phyloP scores from a whole-genome alignment of 1,139 yeast genomes.

The Hemisphaericaspora lyxosophila region DNA sequence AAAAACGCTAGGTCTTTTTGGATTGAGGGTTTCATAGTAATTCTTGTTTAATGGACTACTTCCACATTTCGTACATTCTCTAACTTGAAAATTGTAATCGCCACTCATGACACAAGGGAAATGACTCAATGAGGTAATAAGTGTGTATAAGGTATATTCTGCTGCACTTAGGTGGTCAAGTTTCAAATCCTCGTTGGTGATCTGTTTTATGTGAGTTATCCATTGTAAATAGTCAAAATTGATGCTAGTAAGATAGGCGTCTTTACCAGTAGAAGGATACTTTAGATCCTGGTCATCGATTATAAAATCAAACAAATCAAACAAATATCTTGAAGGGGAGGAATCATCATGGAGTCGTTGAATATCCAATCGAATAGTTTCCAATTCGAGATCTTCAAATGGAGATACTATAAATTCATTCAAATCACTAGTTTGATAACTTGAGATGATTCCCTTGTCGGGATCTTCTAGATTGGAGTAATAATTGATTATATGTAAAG shows the following conservation, averaged over 20 bases:
- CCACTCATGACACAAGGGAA: slow-evolving; percentile 41
- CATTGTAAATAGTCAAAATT: slow-evolving; percentile 19
- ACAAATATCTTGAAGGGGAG: background rate
- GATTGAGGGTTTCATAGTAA: slow-evolving; percentile 21
- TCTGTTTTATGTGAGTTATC: slow-evolving; percentile 21
- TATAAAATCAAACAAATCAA: slow-evolving; percentile 8
- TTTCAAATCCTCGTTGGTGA: slow-evolving; percentile 8
- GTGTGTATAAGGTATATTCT: slow-evolving; percentile 22
- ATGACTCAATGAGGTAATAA: slow-evolving; percentile 42
- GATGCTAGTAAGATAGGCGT: background rate
- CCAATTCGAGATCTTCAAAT: slow-evolving; percentile 19
- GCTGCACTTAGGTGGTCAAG: slow-evolving; percentile 10
- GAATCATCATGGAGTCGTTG: background rate
- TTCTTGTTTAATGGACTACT: slow-evolving; percentile 23
- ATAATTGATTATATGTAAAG: slow-evolving; percentile 23
- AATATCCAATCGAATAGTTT: slow-evolving; percentile 7
- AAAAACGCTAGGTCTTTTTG: slow-evolving; percentile 22
- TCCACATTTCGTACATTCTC: slow-evolving; percentile 46
- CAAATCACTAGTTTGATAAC: slow-evolving; percentile 18
- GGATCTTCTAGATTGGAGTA: slow-evolving; percentile 13
- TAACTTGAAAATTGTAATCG: slow-evolving; percentile 27
- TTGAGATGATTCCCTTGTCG: slow-evolving; percentile 11
- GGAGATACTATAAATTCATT: slow-evolving; percentile 17
- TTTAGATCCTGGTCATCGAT: slow-evolving; percentile 2
- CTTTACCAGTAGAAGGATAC: background rate